Conservation (phyloP, 208 protist species). For the Acanthamoeba triangularis region DNA sequence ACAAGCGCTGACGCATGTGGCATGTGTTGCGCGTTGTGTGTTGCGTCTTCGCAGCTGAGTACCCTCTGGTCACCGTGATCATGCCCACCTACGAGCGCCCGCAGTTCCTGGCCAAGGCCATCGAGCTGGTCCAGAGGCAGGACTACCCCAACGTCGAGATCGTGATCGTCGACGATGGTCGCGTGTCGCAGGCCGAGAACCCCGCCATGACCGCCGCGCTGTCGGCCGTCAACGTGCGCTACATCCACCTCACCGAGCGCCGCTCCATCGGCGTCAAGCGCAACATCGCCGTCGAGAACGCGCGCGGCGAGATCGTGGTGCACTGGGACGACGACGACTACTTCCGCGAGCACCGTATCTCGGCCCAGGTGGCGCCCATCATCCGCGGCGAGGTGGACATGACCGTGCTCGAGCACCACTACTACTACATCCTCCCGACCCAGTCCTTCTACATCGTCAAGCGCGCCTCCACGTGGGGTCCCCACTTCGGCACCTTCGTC, state of each 20-base stretch:
- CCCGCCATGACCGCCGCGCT: neutral
- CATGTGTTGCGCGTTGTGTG: neutral
- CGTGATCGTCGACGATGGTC: slow-evolving; percentile 23
- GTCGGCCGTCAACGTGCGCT: neutral
- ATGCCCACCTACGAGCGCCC: slow-evolving; percentile 38
- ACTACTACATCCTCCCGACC: slow-evolving; percentile 22
- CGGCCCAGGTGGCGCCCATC: slow-evolving; percentile 31
- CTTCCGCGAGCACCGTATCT: slow-evolving; percentile 59
- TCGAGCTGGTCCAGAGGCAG: slow-evolving; percentile 40
- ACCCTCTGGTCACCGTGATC: slow-evolving; percentile 36
- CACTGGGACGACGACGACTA: slow-evolving; percentile 57
- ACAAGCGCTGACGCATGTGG: too few species aligned
- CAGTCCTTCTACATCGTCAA: slow-evolving; percentile 12
- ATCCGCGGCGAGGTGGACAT: slow-evolving; percentile 48
- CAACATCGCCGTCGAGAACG: slow-evolving; percentile 14
- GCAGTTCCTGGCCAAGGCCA: slow-evolving; percentile 3
- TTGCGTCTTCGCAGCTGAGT: neutral
- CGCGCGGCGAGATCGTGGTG: slow-evolving; percentile 25
- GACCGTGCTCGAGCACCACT: slow-evolving; percentile 56
- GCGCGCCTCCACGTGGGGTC: slow-evolving; percentile 21
- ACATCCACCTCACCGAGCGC: slow-evolving; percentile 37
- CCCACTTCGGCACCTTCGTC: slow-evolving; percentile 49
- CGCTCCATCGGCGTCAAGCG: slow-evolving; percentile 48
- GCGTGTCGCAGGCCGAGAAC: slow-evolving; percentile 20
- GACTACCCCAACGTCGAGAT: slow-evolving; percentile 43